Evolutionary conservation across 2,329 filamentous ascomycete genomes (phyloP), one percentile per base, ranked within the genome.

Genomic region (Cladosporium sp.): DNA sequence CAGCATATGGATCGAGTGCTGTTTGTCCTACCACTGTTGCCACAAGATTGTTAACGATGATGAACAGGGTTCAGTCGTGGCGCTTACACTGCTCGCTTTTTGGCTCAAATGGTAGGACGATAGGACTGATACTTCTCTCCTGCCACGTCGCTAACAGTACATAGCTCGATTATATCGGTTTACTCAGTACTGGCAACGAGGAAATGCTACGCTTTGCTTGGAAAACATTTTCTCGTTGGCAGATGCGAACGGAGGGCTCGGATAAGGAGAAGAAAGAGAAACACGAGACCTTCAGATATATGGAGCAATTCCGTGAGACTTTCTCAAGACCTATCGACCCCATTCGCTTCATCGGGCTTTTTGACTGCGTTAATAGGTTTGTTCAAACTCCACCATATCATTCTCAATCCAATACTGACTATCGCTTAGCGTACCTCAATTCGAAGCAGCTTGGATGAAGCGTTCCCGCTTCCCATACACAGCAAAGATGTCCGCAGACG

Each of bases 131-230:
- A 2, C 2, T 28, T 35, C 19, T 22, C 15, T 3, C 17, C 35
- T 17, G 8, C 3, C 8, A 22, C 3, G 12, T 10, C 93, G 93
- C 52, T 55, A n/a, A 54, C 19, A 35, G 6, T 15, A 2, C 4
- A 8, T 3, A 55, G 90, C 79, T 94, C 6, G 89, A 94, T 66
- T 86, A 89, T 64, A 85, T 94, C 56, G 90, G 91, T 1, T 78
- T 95, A 0, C 78, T 95, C 13, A 87, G 86, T 12, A 86, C 89
- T 52, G 90, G 90, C 10, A 95, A 95, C 65, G 89, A 95, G 67
- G 90, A 94, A 64, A 87, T 94, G 85, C 85, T 90, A 52, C 79
- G 82, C 3, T 95, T 95, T 69, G 90, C 89, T 0, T 94, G 90
- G 89, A 91, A 89, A 69, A 86, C 87, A 0, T 91, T 91, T 66